A percentile compares a stretch with the other conserved stretches of the same genome.
Evolutionary conservation across 768 basidiomycete species (phyloP).

Genomic region (Suillus plorans): DNA sequence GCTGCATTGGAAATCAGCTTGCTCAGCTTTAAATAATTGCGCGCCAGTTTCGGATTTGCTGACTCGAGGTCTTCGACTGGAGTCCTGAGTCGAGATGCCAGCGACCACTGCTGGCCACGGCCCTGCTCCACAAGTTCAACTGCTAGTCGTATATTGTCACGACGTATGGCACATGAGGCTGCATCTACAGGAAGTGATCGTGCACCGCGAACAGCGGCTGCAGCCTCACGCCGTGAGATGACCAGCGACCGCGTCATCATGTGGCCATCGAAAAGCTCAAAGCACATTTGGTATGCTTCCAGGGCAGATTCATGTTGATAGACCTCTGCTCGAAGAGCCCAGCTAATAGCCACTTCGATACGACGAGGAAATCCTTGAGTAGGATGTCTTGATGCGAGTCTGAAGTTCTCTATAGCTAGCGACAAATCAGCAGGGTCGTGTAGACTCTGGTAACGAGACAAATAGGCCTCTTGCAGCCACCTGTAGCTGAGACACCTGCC

Average conservation of each 20-base stretch:
- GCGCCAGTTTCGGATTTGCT: background rate
- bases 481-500: too few relatives aligned
- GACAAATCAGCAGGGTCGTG: too few relatives aligned
- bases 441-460: too few relatives aligned
- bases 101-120: constrained; percentile 24
- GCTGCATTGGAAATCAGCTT: background rate
- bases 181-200: background rate
- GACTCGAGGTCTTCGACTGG: constrained; percentile 7
- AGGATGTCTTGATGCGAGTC: too few relatives aligned
- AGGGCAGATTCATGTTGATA: too few relatives aligned
- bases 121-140: constrained; percentile 25
- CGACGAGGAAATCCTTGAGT: too few relatives aligned
- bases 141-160: constrained; percentile 10
- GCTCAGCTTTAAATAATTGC: background rate
- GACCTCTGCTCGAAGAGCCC: too few relatives aligned
- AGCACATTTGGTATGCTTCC: too few relatives aligned
- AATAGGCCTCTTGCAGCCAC: too few relatives aligned
- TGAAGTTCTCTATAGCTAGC: too few relatives aligned
- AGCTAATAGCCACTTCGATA: too few relatives aligned
- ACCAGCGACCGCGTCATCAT: background rate
- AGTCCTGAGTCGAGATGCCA: constrained; percentile 22
- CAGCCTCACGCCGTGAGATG: background rate
- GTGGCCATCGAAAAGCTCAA: background rate
- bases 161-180: constrained; percentile 14
- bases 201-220: background rate